Base-by-base conservation (phyloP, 192 early-diverging fungal genomes). In the Backusella liffmaniae region DNA sequence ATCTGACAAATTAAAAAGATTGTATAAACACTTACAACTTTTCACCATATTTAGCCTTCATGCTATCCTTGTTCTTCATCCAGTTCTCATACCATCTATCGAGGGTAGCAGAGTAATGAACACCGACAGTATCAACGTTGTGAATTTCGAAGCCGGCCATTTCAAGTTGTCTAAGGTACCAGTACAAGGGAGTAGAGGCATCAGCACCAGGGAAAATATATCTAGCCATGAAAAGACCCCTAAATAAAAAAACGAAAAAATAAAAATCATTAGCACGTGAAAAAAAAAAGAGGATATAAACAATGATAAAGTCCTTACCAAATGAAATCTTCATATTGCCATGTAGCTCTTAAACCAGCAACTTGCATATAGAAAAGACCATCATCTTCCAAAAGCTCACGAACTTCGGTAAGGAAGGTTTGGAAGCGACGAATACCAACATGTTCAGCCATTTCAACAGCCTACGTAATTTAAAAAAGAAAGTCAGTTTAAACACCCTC, bases 401-500 rank as follows among this genome's bases (percentile, higher is more conserved):
- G 89, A 75, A 99, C 94, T 86, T 99, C 95, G 32, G 86, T 79
- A 80, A 99, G 85, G 83, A 98, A 99, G 70, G 92, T 89, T 65
- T 91, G 89, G 90, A 94, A 99, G 79, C 93, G 91, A 81, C 94
- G 89, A 73, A 99, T 89, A 76, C 98, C 98, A 42, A 99, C 98
- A 84, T 99, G 98, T 87, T 99, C 98, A 77, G 98, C 96, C 98
- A 99, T 99, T 82, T 98, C 98, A 73, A 99, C 91, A 82, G 96
- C 70, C 70, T 71, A 71, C 8, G 12, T 49, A 16, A 49, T 49
- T 46, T 42, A 44, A 46, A 71, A 29, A 44, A 26, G 32, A 71
- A 71, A 71, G 70, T 71, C 41, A 71, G 44, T 42, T 12, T n/a
- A 68, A 35, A 37, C 35, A 16, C 15, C 16, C 34, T 3, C 6